Percentiles rank a stretch among this genome's conserved stretches.
These are phyloP conservation scores for Fusarium decemcellulare DNA, from an alignment of 2,329 filamentous ascomycete species.

Conservation along the genomic window DNA sequence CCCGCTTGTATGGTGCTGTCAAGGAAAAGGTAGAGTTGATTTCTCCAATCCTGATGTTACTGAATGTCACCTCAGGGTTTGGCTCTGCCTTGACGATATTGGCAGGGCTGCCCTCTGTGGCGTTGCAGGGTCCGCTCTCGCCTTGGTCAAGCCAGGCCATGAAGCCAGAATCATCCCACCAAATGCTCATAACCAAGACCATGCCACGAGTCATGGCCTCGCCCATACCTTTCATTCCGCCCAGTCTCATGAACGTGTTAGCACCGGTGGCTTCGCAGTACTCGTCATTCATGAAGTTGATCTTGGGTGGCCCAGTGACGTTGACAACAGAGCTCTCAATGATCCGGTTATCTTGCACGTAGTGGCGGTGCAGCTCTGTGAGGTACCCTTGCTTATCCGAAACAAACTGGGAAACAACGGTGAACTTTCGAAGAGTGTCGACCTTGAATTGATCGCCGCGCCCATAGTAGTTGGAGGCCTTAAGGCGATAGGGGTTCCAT, in stretches of 20 bases:
- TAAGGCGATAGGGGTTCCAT: slow-evolving; percentile 58
- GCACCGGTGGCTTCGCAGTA: slow-evolving; percentile 53
- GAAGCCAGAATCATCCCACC: slow-evolving; percentile 65
- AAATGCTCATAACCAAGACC: slow-evolving; percentile 67
- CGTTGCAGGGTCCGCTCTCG: slow-evolving; percentile 66
- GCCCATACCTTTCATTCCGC: slow-evolving; percentile 61
- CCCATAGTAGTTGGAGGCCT: slow-evolving; percentile 52
- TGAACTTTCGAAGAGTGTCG: slow-evolving; percentile 56
- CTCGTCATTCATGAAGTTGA: slow-evolving; percentile 54
- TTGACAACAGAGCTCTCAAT: slow-evolving; percentile 40
- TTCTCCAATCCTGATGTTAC: slow-evolving; percentile 73
- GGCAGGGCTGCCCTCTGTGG: slow-evolving; percentile 65
- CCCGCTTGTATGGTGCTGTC: not conserved
- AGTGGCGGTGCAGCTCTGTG: slow-evolving; percentile 63
- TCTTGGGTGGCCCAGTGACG: slow-evolving; percentile 46
- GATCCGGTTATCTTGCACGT: slow-evolving; percentile 55
- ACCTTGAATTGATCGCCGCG: slow-evolving; percentile 47
- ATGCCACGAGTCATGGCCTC: slow-evolving; percentile 62
- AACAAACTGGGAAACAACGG: slow-evolving; percentile 67
- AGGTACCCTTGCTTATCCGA: slow-evolving; percentile 56
- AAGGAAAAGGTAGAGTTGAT: slow-evolving; percentile 62
- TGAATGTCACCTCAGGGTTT: slow-evolving; percentile 66
- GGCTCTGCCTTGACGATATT: slow-evolving; percentile 63
- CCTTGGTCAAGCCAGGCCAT: slow-evolving; percentile 69
- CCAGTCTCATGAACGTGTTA: slow-evolving; percentile 52